phyloP scores from a whole-genome alignment of 2,329 filamentous ascomycete genomes.

The Ophidiomyces ophidiicola region DNA sequence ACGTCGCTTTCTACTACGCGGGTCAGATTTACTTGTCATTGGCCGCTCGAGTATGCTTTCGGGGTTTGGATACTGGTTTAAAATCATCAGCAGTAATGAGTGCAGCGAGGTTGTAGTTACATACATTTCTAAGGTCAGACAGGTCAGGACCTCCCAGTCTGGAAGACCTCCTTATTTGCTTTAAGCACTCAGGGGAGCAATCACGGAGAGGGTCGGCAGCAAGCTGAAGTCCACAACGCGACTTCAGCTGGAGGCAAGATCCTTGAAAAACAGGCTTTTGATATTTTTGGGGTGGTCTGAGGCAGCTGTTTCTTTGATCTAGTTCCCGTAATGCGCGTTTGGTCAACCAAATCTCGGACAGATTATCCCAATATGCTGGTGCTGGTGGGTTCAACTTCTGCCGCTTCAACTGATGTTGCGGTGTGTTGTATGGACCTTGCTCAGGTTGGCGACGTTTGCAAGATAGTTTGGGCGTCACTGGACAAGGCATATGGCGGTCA shows the following conservation, averaged over 20 bases:
- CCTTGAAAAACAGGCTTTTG: no score
- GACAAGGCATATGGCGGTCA: slow-evolving; percentile 1
- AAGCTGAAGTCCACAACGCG: slow-evolving; percentile 2
- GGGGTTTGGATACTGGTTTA: not conserved
- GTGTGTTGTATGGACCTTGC: not conserved
- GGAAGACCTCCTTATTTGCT: slow-evolving; percentile 10
- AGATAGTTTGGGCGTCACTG: not conserved
- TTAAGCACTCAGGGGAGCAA: slow-evolving; percentile 2
- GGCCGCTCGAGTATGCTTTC: no score
- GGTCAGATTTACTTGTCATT: no score
- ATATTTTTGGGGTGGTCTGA: no score
- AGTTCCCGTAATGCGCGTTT: slow-evolving; percentile 17
- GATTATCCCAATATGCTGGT: slow-evolving; percentile 18
- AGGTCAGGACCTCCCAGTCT: slow-evolving; percentile 12
- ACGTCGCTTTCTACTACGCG: no score
- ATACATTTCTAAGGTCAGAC: slow-evolving; percentile 14
- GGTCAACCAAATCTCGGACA: slow-evolving; percentile 19
- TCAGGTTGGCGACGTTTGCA: not conserved
- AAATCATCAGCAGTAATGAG: not conserved
- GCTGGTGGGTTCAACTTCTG: slow-evolving; percentile 8
- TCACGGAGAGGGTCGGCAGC: not conserved
- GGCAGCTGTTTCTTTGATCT: slow-evolving; percentile 14
- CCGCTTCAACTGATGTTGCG: slow-evolving; percentile 9
- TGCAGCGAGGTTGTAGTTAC: slow-evolving; percentile 2
- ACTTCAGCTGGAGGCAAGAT: slow-evolving; percentile 3